Evolutionary conservation across 2,329 filamentous ascomycete species (phyloP).

Genomic region (Epichloe uncinata): DNA sequence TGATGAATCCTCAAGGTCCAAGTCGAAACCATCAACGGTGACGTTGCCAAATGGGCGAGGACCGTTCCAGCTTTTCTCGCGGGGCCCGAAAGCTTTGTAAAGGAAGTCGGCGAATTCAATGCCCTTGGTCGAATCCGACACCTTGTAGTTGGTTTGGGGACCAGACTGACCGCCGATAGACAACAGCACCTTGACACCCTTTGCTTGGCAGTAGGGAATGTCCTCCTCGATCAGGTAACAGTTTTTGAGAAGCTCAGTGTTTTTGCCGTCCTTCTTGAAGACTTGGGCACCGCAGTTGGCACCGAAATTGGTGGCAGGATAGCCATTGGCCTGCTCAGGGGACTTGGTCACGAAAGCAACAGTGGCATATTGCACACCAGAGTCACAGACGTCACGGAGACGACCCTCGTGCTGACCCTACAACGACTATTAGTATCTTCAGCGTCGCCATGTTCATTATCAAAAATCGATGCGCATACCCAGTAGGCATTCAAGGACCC

Average conservation of each 20-base stretch:
- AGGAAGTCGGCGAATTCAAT: slow-evolving; percentile 25
- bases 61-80: slow-evolving; percentile 15
- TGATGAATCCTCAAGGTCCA: slow-evolving; percentile 24
- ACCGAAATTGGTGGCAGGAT: slow-evolving; percentile 27
- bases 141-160: slow-evolving; percentile 17
- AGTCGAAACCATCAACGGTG: slow-evolving; percentile 28
- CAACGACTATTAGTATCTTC: slow-evolving; percentile 1
- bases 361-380: slow-evolving; percentile 24
- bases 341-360: slow-evolving; percentile 25
- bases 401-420: slow-evolving; percentile 24
- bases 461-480: not conserved
- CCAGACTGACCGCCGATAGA: slow-evolving; percentile 25
- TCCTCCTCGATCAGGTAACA: slow-evolving; percentile 25
- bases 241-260: slow-evolving; percentile 20
- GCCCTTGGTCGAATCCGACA: slow-evolving; percentile 19
- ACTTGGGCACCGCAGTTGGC: slow-evolving; percentile 22
- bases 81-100: slow-evolving; percentile 25
- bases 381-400: slow-evolving; percentile 23
- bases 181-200: slow-evolving; percentile 29
- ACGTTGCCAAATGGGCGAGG: slow-evolving; percentile 27
- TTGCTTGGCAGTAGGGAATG: slow-evolving; percentile 27
- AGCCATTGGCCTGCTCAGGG: slow-evolving; percentile 22
- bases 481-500: not conserved
- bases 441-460: not conserved
- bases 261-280: slow-evolving; percentile 11